These are phyloP conservation scores for Penicillium soppii DNA, from an alignment of 495 filamentous ascomycete species.

Conservation along the genomic window DNA sequence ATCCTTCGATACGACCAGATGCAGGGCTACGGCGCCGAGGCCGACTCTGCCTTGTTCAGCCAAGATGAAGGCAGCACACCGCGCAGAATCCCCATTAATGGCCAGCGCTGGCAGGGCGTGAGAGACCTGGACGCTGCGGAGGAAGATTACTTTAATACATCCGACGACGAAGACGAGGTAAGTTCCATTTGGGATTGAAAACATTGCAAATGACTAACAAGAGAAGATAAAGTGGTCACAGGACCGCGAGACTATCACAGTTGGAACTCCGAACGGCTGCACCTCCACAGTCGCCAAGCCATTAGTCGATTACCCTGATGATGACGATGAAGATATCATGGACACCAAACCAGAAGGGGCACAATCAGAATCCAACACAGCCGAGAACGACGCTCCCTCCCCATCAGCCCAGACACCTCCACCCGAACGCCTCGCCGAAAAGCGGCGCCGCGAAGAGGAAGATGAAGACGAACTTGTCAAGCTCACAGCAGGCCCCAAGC, in stretches of 20 bases:
- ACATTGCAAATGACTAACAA: background rate
- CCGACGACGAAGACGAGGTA: slow-evolving; percentile 85
- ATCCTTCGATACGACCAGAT: slow-evolving; percentile 79
- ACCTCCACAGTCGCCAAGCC: slow-evolving; percentile 64
- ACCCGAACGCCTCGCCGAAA: slow-evolving; percentile 82
- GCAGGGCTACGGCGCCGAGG: slow-evolving; percentile 61
- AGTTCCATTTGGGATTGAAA: slow-evolving; percentile 4
- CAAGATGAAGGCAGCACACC: slow-evolving; percentile 49
- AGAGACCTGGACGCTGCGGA: slow-evolving; percentile 85
- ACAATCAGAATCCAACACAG: slow-evolving; percentile 17
- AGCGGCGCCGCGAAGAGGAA: slow-evolving; percentile 85
- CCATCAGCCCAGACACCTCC: slow-evolving; percentile 35
- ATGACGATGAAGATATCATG: slow-evolving; percentile 68
- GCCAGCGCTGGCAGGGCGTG: slow-evolving; percentile 70
- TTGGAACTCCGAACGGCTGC: slow-evolving; percentile 35
- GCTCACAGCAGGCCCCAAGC: slow-evolving; percentile 63
- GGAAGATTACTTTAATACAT: slow-evolving; percentile 92
- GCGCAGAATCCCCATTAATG: slow-evolving; percentile 58
- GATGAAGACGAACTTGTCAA: slow-evolving; percentile 81
- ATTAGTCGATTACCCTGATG: slow-evolving; percentile 87
- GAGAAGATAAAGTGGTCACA: slow-evolving; percentile 34
- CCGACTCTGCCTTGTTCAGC: slow-evolving; percentile 53
- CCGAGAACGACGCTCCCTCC: slow-evolving; percentile 24
- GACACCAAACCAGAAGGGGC: slow-evolving; percentile 42
- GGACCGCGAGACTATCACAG: slow-evolving; percentile 26